Base-by-base conservation (phyloP, 352 stramenopile genomes). In the Blastocystis sp. region DNA sequence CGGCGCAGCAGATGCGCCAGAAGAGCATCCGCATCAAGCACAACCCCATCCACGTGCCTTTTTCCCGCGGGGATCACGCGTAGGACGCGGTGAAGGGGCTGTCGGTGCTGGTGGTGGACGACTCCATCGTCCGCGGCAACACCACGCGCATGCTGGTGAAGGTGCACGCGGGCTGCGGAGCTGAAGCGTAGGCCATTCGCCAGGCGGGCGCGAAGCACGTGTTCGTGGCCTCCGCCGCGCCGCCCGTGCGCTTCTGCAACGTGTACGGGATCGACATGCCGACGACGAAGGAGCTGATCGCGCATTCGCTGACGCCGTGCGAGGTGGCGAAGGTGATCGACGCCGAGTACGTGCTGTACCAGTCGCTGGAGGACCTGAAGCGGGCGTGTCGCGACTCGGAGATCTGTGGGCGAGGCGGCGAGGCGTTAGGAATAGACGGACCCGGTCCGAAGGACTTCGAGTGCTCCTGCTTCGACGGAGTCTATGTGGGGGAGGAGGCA, bases 191-290 rank as follows among this genome's bases (percentile, higher is more conserved):
- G n/a, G 59, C 62, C 19, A 84, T 96, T 38, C 93, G 96, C 71
- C 96, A 99, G 88, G 97, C 97, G 40, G 97, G 97, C 38, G 97
- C 97, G 5, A 96, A 94, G 76, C 96, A 95, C 84, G 93, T 97
- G 45, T 99, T 97, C 92, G 97, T 99, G 87, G 95, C 93, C 28
- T 98, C 94, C 69, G 96, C 96, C 5, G 95, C 96, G 19, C 97
- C 97, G 41, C 94, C 96, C 62, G 98, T 99, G 90, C 94, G 96
- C 52, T 96, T 98, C 91, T 95, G 96, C n/a, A 99, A 99, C 90
- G 97, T 99, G 43, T 99, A 99, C 91, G 97, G 97, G 60, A 99
- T 99, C 90, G 96, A 99, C 90, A 99, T 99, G 92, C 96, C 96
- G 9, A 98, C 96, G 64, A 92, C 92, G 48, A 93, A 96, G 67